phyloP scores from a whole-genome alignment of 441 rosid genomes.

The Erodium texanum region DNA sequence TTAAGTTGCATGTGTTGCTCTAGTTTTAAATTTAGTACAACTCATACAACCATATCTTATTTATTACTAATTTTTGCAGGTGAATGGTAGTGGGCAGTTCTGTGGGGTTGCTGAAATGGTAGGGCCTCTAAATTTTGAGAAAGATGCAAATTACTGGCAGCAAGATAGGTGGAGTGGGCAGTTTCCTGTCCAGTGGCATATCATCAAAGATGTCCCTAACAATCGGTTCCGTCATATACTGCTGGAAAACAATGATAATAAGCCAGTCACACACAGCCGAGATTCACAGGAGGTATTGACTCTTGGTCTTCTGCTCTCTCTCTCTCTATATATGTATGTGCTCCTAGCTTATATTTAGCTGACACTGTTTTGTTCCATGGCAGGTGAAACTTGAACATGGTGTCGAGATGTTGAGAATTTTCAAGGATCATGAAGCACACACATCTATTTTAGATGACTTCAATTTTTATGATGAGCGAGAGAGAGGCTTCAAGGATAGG shows the following conservation, averaged over 20 bases:
- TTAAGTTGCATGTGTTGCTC: neutral
- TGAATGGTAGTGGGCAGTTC: conserved; percentile 88
- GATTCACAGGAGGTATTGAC: conserved; percentile 83
- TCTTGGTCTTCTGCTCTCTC: neutral
- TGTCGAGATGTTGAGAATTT: conserved; percentile 60
- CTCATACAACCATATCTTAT: conserved; percentile 9
- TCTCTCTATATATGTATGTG: neutral
- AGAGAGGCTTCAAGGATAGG: conserved; percentile 36
- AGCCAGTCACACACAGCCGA: conserved; percentile 87
- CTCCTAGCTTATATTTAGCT: conserved; percentile 3
- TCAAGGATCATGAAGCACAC: conserved; percentile 44
- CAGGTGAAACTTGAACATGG: conserved; percentile 75
- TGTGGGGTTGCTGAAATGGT: conserved; percentile 90
- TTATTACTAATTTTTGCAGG: conserved; percentile 29
- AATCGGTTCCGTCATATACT: conserved; percentile 72
- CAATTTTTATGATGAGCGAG: conserved; percentile 53
- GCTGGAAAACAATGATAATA: conserved; percentile 88
- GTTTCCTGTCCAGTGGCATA: conserved; percentile 85
- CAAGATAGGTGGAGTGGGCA: conserved; percentile 96
- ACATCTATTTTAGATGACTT: conserved; percentile 72
- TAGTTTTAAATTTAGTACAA: neutral
- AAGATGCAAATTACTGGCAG: conserved; percentile 78
- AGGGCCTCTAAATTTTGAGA: conserved; percentile 77
- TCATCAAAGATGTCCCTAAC: conserved; percentile 89
- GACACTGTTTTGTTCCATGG: conserved; percentile 12